Conservation (phyloP, 139 green algal genomes). For the Coelastrella sp. region DNA sequence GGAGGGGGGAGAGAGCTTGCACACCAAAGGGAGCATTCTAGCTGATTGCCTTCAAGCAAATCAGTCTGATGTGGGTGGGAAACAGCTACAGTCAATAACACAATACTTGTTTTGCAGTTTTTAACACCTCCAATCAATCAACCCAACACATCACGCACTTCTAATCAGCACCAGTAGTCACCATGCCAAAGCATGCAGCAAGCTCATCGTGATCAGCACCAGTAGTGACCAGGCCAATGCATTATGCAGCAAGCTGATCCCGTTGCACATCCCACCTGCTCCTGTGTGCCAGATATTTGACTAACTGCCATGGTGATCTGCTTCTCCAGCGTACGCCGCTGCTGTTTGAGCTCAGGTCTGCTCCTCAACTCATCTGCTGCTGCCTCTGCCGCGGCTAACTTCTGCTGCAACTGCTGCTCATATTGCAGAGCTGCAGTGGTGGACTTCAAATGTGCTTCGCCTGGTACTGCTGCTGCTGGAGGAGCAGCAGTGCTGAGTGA, state of each 20-base stretch:
- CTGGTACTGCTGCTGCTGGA: neutral
- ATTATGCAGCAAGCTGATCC: neutral
- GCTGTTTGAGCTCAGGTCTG: constrained; percentile 33
- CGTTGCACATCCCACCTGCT: neutral
- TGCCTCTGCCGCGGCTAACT: constrained; percentile 35
- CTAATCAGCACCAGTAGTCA: too few relatives aligned
- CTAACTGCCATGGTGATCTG: constrained; percentile 47
- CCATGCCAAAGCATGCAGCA: neutral
- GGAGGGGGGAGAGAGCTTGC: too few relatives aligned
- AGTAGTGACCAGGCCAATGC: neutral
- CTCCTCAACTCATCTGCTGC: constrained; percentile 23
- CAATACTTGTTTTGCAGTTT: too few relatives aligned
- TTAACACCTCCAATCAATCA: too few relatives aligned
- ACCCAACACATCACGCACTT: too few relatives aligned
- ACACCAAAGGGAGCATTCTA: too few relatives aligned
- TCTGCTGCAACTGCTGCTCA: neutral
- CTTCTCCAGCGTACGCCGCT: constrained; percentile 41
- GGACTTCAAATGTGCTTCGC: constrained; percentile 2
- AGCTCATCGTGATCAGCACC: neutral
- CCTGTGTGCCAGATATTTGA: constrained; percentile 45
- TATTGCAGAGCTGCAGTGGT: constrained; percentile 18
- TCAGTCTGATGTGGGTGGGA: too few relatives aligned
- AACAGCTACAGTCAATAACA: too few relatives aligned
- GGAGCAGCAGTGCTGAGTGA: neutral
- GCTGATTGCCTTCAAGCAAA: too few relatives aligned